Conservation (phyloP, 2,329 filamentous ascomycete species). For the Microdochium trichocladiopsis region DNA sequence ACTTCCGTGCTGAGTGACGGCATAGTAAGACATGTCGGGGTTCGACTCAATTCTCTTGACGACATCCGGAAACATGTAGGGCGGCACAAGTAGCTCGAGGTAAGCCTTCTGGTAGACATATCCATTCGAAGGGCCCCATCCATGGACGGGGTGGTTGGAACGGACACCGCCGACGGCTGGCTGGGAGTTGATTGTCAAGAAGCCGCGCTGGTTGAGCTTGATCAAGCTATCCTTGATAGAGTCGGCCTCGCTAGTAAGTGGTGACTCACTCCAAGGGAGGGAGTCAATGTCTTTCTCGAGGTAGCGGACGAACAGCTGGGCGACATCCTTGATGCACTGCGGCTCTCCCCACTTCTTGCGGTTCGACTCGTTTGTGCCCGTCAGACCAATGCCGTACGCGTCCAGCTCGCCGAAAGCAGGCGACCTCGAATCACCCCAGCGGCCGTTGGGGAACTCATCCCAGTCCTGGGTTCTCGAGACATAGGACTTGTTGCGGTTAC, state of each 20-base stretch:
- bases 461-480: constrained; percentile 93
- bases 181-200: constrained; percentile 96
- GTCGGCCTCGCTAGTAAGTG: constrained; percentile 77
- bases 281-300: constrained; percentile 73
- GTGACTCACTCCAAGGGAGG: constrained; percentile 89
- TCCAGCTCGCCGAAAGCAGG: constrained; percentile 95
- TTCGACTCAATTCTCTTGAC: constrained; percentile 70
- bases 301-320: constrained; percentile 78
- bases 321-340: constrained; percentile 69
- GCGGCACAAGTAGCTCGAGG: constrained; percentile 81
- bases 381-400: constrained; percentile 87
- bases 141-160: constrained; percentile 78
- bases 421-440: constrained; percentile 95
- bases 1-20: constrained; percentile 76
- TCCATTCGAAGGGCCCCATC: constrained; percentile 91
- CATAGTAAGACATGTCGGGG: constrained; percentile 86
- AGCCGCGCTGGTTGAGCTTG: constrained; percentile 74
- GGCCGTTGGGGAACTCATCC: constrained; percentile 98
- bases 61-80: constrained; percentile 70
- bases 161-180: constrained; percentile 88
- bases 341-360: constrained; percentile 92
- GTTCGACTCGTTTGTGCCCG: constrained; percentile 93
- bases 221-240: constrained; percentile 71
- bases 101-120: constrained; percentile 99
- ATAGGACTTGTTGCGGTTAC: constrained; percentile 93